These are phyloP conservation scores for Ogataea dorogensis DNA, from an alignment of 805 yeast genomes.

Conservation along the genomic window DNA sequence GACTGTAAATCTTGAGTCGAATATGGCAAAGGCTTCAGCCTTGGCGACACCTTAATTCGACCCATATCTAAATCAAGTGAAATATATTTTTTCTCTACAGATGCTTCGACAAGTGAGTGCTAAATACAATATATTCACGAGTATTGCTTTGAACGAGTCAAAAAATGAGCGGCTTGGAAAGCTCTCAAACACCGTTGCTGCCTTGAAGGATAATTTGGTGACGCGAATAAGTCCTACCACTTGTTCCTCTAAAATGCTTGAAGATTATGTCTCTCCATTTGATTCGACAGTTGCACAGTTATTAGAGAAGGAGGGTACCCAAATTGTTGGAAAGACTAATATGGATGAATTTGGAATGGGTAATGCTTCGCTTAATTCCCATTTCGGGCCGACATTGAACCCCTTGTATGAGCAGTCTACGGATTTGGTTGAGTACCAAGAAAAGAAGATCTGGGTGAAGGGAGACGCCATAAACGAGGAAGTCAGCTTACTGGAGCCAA, in stretches of 20 bases:
- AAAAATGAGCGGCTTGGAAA: conserved; percentile 12
- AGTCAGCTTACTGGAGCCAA: conserved; percentile 42
- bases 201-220: conserved; percentile 79
- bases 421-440: conserved; percentile 26
- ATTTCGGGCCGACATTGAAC: conserved; percentile 58
- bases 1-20: conserved; percentile 29
- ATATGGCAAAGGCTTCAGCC: conserved; percentile 37
- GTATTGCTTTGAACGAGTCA: conserved; percentile 25
- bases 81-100: not conserved
- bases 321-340: conserved; percentile 75
- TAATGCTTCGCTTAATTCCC: conserved; percentile 56
- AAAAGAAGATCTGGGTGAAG: conserved; percentile 27
- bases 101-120: conserved; percentile 18
- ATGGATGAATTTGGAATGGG: conserved; percentile 99
- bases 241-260: conserved; percentile 68
- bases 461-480: conserved; percentile 17
- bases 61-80: conserved; percentile 2
- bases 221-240: conserved; percentile 67
- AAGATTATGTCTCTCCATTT: conserved; percentile 67
- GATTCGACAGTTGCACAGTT: conserved; percentile 69
- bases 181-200: conserved; percentile 38
- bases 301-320: conserved; percentile 51
- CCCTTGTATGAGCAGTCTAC: conserved; percentile 36
- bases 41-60: conserved; percentile 21
- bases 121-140: conserved; percentile 40